Conservation (phyloP, 768 basidiomycete genomes). For the Coprinellus micaceus region DNA sequence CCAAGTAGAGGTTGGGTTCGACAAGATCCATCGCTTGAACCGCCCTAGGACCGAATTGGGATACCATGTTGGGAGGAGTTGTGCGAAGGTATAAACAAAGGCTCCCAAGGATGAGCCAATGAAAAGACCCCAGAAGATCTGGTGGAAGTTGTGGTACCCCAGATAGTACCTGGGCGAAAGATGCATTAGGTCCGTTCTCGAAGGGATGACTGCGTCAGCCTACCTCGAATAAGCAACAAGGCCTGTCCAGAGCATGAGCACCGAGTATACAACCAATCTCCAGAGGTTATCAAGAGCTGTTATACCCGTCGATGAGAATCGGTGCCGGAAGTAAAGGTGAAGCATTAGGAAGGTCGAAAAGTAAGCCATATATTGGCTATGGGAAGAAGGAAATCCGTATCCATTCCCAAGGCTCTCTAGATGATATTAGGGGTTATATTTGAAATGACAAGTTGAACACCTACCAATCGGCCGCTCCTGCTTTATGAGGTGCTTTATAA, state of each 20-base stretch:
- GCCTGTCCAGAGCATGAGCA: conserved; percentile 51
- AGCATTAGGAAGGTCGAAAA: conserved; percentile 73
- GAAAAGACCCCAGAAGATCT: conserved; percentile 70
- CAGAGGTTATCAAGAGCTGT: conserved; percentile 49
- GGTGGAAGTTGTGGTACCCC: conserved; percentile 68
- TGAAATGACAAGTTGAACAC: too few relatives aligned
- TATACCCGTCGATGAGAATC: conserved; percentile 53
- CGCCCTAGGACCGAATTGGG: conserved; percentile 55
- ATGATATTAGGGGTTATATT: background rate
- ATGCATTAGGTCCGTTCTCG: background rate
- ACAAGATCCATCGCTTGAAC: conserved; percentile 45
- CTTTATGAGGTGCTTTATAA: conserved; percentile 64
- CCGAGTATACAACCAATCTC: conserved; percentile 44
- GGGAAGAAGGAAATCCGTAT: conserved; percentile 86
- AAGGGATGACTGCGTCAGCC: conserved; percentile 12
- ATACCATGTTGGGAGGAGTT: conserved; percentile 51
- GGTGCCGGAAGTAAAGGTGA: conserved; percentile 69
- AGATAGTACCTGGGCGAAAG: conserved; percentile 53
- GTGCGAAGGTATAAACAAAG: conserved; percentile 50
- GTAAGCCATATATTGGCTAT: conserved; percentile 89
- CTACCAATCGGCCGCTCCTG: conserved; percentile 66
- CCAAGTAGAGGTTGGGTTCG: conserved; percentile 59
- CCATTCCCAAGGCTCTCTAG: conserved; percentile 61
- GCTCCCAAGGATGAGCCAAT: conserved; percentile 59
- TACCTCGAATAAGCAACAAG: conserved; percentile 80